Percentiles rank a stretch among this genome's conserved stretches.
Evolutionary conservation across 768 basidiomycete species (phyloP).

Genomic region (Rhodosporidiobolus odoratus): DNA sequence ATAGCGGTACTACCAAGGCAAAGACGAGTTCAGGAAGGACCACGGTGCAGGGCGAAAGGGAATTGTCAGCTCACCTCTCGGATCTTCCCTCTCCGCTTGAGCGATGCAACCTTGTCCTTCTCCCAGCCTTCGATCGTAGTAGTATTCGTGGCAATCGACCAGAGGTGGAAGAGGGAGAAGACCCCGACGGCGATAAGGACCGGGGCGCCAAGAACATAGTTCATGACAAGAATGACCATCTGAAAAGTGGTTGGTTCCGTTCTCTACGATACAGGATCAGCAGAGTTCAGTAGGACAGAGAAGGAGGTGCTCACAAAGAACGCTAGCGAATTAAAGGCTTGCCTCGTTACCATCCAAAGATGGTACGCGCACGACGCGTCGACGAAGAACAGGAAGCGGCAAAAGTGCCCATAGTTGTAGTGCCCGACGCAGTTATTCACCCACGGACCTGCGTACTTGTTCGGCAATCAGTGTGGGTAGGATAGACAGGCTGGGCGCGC

Average conservation of each 20-base stretch:
- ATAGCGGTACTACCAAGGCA: constrained; percentile 64
- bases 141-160: constrained; percentile 66
- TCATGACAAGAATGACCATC: constrained; percentile 77
- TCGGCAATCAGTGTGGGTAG: background rate
- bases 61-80: constrained; percentile 55
- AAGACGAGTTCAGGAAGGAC: constrained; percentile 7
- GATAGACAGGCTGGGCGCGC: background rate
- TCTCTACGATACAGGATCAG: constrained; percentile 47
- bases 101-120: constrained; percentile 84
- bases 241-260: constrained; percentile 63
- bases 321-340: constrained; percentile 21
- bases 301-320: constrained; percentile 10
- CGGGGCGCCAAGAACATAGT: constrained; percentile 76
- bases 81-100: constrained; percentile 79
- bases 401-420: constrained; percentile 68
- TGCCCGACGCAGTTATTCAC: constrained; percentile 92
- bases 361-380: constrained; percentile 86
- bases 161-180: constrained; percentile 89
- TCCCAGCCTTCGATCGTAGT: constrained; percentile 99
- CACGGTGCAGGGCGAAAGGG: constrained; percentile 13
- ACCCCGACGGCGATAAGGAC: constrained; percentile 80
- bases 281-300: background rate
- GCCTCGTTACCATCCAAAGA: constrained; percentile 66
- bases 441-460: constrained; percentile 54
- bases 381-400: constrained; percentile 88